Conservation (phyloP, 2,329 filamentous ascomycete species). For the Gaeumannomyces sp. region DNA sequence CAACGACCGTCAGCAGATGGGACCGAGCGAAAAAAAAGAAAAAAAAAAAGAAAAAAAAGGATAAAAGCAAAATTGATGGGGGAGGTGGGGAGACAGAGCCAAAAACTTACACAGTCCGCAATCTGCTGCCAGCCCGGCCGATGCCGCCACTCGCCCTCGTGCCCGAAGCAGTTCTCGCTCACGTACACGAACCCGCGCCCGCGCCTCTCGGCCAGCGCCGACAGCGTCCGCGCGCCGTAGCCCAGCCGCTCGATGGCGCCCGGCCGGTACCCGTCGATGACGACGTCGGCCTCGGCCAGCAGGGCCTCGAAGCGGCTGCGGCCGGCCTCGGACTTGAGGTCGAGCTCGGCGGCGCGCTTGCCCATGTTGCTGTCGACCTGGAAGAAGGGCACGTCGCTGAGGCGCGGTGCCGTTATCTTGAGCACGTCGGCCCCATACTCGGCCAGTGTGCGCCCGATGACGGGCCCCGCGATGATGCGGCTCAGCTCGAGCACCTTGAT, state of each 20-base stretch:
- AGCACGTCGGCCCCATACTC: conserved; percentile 71
- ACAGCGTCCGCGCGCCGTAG: conserved; percentile 51
- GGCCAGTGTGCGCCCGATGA: conserved; percentile 63
- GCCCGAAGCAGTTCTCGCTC: conserved; percentile 67
- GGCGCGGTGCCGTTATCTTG: conserved; percentile 60
- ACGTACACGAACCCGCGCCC: conserved; percentile 62
- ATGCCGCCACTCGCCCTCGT: conserved; percentile 54
- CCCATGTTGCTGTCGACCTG: conserved; percentile 68
- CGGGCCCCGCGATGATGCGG: conserved; percentile 70
- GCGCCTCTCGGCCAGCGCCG: conserved; percentile 44
- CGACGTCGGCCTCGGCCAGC: conserved; percentile 55
- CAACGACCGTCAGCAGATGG: not conserved
- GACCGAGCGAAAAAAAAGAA: not conserved
- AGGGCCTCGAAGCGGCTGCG: conserved; percentile 51
- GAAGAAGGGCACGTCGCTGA: conserved; percentile 68
- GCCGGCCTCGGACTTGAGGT: conserved; percentile 51
- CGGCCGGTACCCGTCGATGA: conserved; percentile 63
- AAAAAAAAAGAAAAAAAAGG: not conserved
- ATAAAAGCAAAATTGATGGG: too few relatives aligned
- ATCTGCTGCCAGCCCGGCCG: conserved; percentile 69
- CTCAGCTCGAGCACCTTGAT: conserved; percentile 70
- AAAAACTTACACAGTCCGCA: conserved; percentile 48
- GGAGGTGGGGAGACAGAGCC: not conserved
- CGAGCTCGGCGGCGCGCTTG: conserved; percentile 59
- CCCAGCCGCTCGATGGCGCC: conserved; percentile 58